Evolutionary conservation across 1,284 basidiomycete genomes (phyloP).

Genomic region (Gymnopus androsaceus): DNA sequence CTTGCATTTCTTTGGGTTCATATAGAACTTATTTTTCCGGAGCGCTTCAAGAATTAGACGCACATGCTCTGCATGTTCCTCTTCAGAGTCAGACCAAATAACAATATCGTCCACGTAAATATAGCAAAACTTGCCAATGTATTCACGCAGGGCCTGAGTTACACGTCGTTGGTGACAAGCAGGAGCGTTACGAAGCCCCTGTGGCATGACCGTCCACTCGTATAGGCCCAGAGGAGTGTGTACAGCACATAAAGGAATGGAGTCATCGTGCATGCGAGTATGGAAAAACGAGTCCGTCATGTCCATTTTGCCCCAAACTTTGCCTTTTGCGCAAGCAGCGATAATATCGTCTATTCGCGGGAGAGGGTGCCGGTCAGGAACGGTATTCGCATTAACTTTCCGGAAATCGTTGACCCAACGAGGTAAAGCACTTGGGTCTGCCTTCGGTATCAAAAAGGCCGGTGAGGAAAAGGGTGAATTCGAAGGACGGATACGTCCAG

Average conservation of each 20-base stretch:
- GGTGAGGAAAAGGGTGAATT: constrained; percentile 29
- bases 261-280: too few species aligned
- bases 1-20: constrained; percentile 29
- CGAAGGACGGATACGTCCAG: constrained; percentile 30
- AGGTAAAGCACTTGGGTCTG: constrained; percentile 31
- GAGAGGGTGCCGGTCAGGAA: constrained; percentile 32
- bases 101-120: constrained; percentile 34
- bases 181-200: constrained; percentile 33
- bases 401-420: constrained; percentile 39
- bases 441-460: constrained; percentile 35
- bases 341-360: constrained; percentile 35
- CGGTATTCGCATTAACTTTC: constrained; percentile 35
- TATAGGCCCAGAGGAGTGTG: constrained; percentile 34
- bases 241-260: too few species aligned
- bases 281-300: too few species aligned
- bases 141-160: constrained; percentile 26
- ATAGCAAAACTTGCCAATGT: constrained; percentile 22
- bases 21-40: constrained; percentile 24
- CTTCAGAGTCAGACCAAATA: constrained; percentile 35
- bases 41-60: constrained; percentile 28
- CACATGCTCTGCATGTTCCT: constrained; percentile 36
- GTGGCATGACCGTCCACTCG: constrained; percentile 39
- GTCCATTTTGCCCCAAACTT: constrained; percentile 34
- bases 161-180: constrained; percentile 33
- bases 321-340: constrained; percentile 27